Evolutionary conservation across 2,329 filamentous ascomycete genomes (phyloP).

Genomic region (Rachicladosporium sp.): DNA sequence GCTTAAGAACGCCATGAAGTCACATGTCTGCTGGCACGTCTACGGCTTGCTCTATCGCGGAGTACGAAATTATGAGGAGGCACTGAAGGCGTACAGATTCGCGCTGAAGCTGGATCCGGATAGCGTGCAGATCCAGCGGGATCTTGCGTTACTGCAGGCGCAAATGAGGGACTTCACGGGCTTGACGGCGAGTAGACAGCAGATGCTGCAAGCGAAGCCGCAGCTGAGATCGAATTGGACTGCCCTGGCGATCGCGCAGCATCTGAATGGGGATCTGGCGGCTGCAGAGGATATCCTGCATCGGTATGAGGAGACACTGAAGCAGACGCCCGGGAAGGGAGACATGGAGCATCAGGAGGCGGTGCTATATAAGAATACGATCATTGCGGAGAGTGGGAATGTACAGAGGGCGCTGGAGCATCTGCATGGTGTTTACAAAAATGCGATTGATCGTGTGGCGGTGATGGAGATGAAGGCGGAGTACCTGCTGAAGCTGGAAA

Average conservation of each 20-base stretch:
- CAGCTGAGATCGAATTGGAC: constrained; percentile 90
- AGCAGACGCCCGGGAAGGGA: constrained; percentile 59
- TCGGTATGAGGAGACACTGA: constrained; percentile 87
- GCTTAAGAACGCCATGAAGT: constrained; percentile 93
- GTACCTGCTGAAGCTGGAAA: constrained; percentile 67
- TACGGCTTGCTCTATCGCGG: constrained; percentile 89
- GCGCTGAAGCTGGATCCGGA: constrained; percentile 89
- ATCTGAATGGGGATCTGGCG: constrained; percentile 70
- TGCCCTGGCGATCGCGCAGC: constrained; percentile 84
- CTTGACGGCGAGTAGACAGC: constrained; percentile 76
- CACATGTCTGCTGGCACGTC: constrained; percentile 98
- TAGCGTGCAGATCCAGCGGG: constrained; percentile 83
- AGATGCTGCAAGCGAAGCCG: constrained; percentile 77
- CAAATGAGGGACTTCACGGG: constrained; percentile 95
- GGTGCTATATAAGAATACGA: constrained; percentile 82
- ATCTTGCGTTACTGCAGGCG: constrained; percentile 82
- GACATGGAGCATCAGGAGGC: constrained; percentile 93
- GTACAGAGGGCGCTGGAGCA: constrained; percentile 74
- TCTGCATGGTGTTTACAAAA: constrained; percentile 63
- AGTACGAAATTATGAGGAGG: constrained; percentile 96
- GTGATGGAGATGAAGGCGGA: constrained; percentile 76
- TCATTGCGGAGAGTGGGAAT: constrained; percentile 85
- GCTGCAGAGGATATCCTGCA: constrained; percentile 85
- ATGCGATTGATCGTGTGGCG: constrained; percentile 69
- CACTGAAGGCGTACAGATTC: constrained; percentile 98